Percentiles rank a stretch among this genome's conserved stretches.
Conservation (phyloP, 805 yeast genomes). For the Saturnispora gosingensis region DNA sequence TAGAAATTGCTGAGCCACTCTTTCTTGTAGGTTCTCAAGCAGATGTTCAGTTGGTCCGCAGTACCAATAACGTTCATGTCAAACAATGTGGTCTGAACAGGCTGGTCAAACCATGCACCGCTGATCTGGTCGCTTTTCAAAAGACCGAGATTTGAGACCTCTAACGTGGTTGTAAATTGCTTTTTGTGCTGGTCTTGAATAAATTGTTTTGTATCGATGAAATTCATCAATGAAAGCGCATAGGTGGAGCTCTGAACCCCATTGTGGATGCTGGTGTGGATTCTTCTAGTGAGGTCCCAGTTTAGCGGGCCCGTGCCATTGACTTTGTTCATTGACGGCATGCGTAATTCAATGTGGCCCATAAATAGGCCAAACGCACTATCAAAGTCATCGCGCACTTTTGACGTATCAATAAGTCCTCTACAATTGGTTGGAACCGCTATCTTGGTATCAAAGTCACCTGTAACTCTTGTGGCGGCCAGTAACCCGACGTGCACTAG, state of each 20-base stretch:
- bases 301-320: constrained; percentile 5
- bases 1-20: background rate
- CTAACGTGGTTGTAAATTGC: constrained; percentile 12
- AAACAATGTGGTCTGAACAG: background rate
- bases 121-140: background rate
- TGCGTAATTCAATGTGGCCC: constrained; percentile 9
- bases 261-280: constrained; percentile 9
- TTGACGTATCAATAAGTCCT: background rate
- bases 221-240: constrained; percentile 8
- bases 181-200: background rate
- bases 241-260: constrained; percentile 1
- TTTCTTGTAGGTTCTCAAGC: background rate
- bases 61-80: background rate
- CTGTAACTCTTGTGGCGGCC: background rate
- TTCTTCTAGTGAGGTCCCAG: constrained; percentile 11
- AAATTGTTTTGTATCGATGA: constrained; percentile 6
- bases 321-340: constrained; percentile 8
- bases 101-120: constrained; percentile 4
- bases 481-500: constrained; percentile 1
- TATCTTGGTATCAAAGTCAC: constrained; percentile 10
- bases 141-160: constrained; percentile 7
- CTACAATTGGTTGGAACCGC: constrained; percentile 19
- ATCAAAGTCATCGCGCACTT: constrained; percentile 6
- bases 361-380: constrained; percentile 14
- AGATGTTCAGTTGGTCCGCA: background rate